Evolutionary conservation across 306 rosid species (phyloP), one percentile per base, ranked within the genome.

Genomic region (Cucurbita argyrosperma): DNA sequence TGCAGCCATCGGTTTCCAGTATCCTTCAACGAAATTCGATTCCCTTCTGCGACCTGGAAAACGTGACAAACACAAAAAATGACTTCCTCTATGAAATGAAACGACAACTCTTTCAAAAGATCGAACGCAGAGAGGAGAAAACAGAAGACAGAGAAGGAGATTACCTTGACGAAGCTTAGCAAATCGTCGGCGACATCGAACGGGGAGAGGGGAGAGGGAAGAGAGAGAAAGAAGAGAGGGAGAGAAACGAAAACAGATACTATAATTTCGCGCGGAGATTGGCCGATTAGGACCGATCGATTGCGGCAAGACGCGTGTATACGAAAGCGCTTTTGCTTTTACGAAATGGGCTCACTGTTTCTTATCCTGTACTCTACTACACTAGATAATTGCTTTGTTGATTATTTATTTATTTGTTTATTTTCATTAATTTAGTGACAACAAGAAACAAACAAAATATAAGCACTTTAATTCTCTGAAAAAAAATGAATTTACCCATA

Each of bases 1-100:
- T 42, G 92, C 85, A 74, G 92, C 92, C 92, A 89, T 89, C 65
- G 76, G 23, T 64, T 74, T 49, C 65, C 52, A 56, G 65, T 55
- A 53, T 54, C 46, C 11, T 56, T 40, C 4, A 72, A 56, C 76
- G 63, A 72, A 72, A 72, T 39, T 66, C 19, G 65, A 72, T 55
- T 68, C 46, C 47, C 59, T 70, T 16, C 56, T 66, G 54, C 39
- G 54, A 43, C 38, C 53, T 10, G 8, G 72, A 45, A 23, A 23
- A 68, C 35, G 8, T 14, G 58, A 69, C 58, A 18, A 16, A 68
- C 15, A 65, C 51, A 45, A 70, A 70, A 53, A 47, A 47, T 15
- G 74, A 70, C 8, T 64, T 14, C 70, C 42, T 50, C 30, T 8
- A 9, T 30, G 57, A 15, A 70, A 70, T 70, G 13, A 50, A 50